phyloP scores from a whole-genome alignment of 2,329 filamentous ascomycete genomes.

The Coniochaeta ligniaria region DNA sequence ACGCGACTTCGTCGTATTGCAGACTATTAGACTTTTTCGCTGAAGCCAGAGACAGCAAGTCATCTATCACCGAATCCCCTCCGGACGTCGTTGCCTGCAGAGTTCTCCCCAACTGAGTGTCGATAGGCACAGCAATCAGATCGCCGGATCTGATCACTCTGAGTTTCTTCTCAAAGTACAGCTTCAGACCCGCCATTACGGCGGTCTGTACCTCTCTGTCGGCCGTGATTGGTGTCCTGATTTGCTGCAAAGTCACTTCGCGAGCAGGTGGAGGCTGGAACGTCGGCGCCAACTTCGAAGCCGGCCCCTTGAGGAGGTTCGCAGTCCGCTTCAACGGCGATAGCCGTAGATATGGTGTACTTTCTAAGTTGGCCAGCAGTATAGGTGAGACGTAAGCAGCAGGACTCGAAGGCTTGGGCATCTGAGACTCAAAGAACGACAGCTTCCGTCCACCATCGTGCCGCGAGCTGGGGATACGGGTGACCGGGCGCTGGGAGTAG shows the following conservation, averaged over 20 bases:
- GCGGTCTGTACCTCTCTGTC: slow-evolving; percentile 81
- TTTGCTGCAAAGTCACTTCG: slow-evolving; percentile 82
- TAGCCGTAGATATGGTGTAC: slow-evolving; percentile 70
- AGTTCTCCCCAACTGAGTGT: slow-evolving; percentile 74
- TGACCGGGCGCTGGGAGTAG: slow-evolving; percentile 53
- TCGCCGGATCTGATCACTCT: slow-evolving; percentile 83
- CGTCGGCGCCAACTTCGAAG: slow-evolving; percentile 48
- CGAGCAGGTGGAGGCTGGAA: slow-evolving; percentile 52
- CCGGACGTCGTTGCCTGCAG: slow-evolving; percentile 64
- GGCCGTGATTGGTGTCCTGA: slow-evolving; percentile 82
- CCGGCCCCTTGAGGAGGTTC: slow-evolving; percentile 42
- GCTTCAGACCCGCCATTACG: slow-evolving; percentile 78
- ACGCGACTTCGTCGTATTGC: slow-evolving; percentile 61
- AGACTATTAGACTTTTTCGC: slow-evolving; percentile 21
- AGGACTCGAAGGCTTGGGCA: slow-evolving; percentile 51
- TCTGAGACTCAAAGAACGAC: slow-evolving; percentile 63
- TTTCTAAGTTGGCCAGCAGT: slow-evolving; percentile 77
- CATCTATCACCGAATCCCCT: slow-evolving; percentile 63
- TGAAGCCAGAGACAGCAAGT: slow-evolving; percentile 51
- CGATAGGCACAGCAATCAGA: slow-evolving; percentile 80
- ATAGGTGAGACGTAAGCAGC: slow-evolving; percentile 76
- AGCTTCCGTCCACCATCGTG: slow-evolving; percentile 40
- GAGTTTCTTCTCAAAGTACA: slow-evolving; percentile 76
- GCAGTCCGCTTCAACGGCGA: slow-evolving; percentile 55
- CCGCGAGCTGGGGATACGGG: slow-evolving; percentile 49